phyloP scores from a whole-genome alignment of 2,329 filamentous ascomycete species.

The Xylariaceae sp. region DNA sequence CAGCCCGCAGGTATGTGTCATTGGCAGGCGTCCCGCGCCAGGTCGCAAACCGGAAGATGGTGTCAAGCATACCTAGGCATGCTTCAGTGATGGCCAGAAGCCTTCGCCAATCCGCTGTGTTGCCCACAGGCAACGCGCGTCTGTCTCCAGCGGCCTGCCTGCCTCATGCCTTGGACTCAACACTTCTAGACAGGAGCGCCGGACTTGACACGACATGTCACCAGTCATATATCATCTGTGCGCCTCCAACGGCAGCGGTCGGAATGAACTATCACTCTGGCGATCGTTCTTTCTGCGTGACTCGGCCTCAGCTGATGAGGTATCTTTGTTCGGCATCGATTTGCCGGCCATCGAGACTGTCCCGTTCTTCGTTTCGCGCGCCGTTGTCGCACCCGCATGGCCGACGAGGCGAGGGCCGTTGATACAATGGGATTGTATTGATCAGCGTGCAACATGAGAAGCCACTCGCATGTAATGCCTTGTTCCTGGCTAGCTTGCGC shows the following conservation, averaged over 20 bases:
- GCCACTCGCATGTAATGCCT: slow-evolving; percentile 8
- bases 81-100: background rate
- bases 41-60: background rate
- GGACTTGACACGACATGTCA: slow-evolving; percentile 5
- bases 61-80: slow-evolving; percentile 5
- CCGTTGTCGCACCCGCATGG: background rate
- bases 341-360: slow-evolving; percentile 2
- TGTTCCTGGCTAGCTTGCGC: background rate
- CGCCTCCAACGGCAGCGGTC: slow-evolving; percentile 1
- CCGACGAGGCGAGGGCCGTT: background rate
- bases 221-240: slow-evolving; percentile 13
- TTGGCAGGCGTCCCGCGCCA: no score
- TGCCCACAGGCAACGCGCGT: background rate
- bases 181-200: background rate
- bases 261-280: background rate
- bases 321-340: slow-evolving; percentile 6
- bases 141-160: background rate
- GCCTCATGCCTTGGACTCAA: background rate
- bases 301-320: background rate
- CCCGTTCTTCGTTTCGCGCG: background rate
- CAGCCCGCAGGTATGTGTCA: background rate
- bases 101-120: background rate
- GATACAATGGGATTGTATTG: background rate
- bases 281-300: background rate
- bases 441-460: background rate